Evolutionary conservation across 495 filamentous ascomycete genomes (phyloP).

Genomic region (Parachaetomium inaequale): DNA sequence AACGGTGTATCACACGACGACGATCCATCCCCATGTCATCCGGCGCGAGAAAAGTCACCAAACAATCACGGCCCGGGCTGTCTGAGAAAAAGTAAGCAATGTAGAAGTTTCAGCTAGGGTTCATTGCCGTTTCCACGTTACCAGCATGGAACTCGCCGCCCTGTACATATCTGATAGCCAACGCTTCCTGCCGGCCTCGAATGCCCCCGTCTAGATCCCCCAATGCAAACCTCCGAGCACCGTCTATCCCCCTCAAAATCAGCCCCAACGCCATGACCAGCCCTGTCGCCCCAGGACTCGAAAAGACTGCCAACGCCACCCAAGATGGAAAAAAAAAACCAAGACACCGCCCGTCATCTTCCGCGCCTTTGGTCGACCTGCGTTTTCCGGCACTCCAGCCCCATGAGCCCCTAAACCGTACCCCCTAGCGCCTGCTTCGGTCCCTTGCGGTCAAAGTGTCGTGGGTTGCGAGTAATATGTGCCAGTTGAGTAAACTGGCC

Average conservation of each 20-base stretch:
- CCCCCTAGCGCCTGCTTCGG: neutral
- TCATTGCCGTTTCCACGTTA: too few species aligned
- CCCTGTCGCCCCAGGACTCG: neutral
- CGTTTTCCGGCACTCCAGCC: neutral
- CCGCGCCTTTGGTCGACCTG: too few species aligned
- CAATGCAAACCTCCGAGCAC: neutral
- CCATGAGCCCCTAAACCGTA: neutral
- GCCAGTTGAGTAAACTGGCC: neutral
- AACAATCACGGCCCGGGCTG: too few species aligned
- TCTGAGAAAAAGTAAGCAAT: too few species aligned
- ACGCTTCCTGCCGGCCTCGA: neutral
- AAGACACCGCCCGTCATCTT: too few species aligned
- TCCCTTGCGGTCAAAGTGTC: neutral
- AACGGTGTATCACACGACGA: too few species aligned
- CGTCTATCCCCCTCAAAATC: neutral
- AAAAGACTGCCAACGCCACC: neutral
- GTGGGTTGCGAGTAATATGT: constrained; percentile 7
- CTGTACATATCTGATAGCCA: neutral
- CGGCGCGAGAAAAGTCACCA: too few species aligned
- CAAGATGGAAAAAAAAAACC: neutral
- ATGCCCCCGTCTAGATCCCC: neutral
- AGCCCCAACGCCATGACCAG: neutral
- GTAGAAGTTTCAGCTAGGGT: too few species aligned
- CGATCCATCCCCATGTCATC: too few species aligned
- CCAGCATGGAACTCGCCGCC: neutral